A percentile compares a stretch with the other conserved stretches of the same genome.
Evolutionary conservation across 257 asterid genomes (phyloP).

Genomic region (Nicotiana otophora): DNA sequence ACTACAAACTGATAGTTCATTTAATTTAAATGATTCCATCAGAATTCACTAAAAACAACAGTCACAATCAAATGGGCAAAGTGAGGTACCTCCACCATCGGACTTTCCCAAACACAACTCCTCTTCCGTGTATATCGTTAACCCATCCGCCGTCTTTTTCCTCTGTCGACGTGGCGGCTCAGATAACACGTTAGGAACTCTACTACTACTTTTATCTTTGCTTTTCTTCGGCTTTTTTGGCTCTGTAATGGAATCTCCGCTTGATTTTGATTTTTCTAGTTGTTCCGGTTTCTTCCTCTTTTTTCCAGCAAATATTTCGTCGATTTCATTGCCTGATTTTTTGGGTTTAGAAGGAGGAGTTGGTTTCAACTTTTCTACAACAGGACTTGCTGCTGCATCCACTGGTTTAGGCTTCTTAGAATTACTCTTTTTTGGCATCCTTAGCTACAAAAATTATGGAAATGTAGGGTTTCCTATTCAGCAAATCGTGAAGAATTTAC

Average conservation of each 20-base stretch:
- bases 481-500: neutral
- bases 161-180: conserved; percentile 19
- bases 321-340: conserved; percentile 53
- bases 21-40: neutral
- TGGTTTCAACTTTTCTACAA: conserved; percentile 8
- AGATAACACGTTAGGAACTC: neutral
- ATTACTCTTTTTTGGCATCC: conserved; percentile 25
- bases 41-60: conserved; percentile 57
- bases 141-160: conserved; percentile 62
- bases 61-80: conserved; percentile 74
- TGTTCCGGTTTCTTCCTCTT: conserved; percentile 42
- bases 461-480: neutral
- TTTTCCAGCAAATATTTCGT: conserved; percentile 58
- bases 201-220: conserved; percentile 21
- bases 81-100: conserved; percentile 59
- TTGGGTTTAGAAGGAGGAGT: conserved; percentile 16
- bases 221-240: conserved; percentile 24
- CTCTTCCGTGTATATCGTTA: conserved; percentile 55
- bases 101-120: conserved; percentile 58
- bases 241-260: conserved; percentile 9
- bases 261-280: conserved; percentile 2
- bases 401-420: conserved; percentile 8
- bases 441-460: neutral
- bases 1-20: neutral
- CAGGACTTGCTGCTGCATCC: neutral